These are phyloP conservation scores for Mycocentrospora acerina DNA, from an alignment of 2,329 filamentous ascomycete species.

Conservation along the genomic window DNA sequence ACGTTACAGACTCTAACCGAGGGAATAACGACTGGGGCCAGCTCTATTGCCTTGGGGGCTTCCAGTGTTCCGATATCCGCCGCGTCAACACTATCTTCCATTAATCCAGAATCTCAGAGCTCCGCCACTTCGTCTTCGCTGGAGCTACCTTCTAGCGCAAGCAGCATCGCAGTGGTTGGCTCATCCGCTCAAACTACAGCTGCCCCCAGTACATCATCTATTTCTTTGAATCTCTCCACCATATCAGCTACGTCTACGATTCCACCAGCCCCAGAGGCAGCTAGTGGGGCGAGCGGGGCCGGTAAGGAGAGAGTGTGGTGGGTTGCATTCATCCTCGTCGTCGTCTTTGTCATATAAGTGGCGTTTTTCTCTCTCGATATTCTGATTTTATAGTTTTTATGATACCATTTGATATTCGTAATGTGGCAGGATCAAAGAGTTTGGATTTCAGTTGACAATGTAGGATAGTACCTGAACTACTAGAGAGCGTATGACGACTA, in stretches of 20 bases:
- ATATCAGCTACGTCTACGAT: constrained; percentile 17
- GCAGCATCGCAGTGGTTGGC: constrained; percentile 10
- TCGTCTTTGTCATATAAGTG: constrained; percentile 15
- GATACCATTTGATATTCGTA: constrained; percentile 9
- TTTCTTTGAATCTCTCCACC: constrained; percentile 7
- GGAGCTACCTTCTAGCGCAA: constrained; percentile 2
- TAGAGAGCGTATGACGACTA: too few relatives aligned
- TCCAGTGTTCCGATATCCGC: too few relatives aligned
- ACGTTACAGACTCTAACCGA: too few relatives aligned
- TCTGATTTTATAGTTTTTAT: neutral
- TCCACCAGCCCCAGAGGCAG: constrained; percentile 31
- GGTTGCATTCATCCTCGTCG: constrained; percentile 26
- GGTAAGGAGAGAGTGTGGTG: constrained; percentile 35
- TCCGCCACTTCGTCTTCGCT: neutral
- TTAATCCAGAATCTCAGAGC: neutral
- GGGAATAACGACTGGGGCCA: too few relatives aligned
- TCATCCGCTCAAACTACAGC: constrained; percentile 16
- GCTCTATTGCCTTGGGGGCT: too few relatives aligned
- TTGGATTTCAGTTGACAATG: too few relatives aligned
- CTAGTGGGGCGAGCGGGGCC: constrained; percentile 3
- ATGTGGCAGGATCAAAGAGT: too few relatives aligned
- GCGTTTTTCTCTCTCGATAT: too few relatives aligned
- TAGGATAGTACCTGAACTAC: too few relatives aligned
- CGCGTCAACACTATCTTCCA: neutral
- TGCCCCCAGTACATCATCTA: constrained; percentile 12